Evolutionary conservation across 352 stramenopile species (phyloP), one percentile per base, ranked within the genome.

Genomic region (Pythium phragmiticola): DNA sequence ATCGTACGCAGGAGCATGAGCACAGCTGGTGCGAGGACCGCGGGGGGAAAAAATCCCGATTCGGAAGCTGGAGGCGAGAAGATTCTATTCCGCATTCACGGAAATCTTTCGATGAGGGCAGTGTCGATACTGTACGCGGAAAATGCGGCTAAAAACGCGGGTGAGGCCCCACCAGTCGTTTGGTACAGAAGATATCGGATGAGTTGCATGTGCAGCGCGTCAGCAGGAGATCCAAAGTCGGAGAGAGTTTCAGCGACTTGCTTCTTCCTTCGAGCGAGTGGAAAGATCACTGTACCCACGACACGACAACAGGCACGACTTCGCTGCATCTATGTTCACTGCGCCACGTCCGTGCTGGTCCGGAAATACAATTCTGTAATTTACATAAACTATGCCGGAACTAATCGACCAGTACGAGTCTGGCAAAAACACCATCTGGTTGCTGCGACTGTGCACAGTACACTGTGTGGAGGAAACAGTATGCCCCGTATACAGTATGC

Each of bases 251-350:
- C 34, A 39, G 34, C 34, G 34, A 13, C 34, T 39, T 39, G 34
- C 34, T 39, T 39, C 34, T 39, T 39, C 11, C 11, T 2, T 13
- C 11, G 34, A 39, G 11, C 7, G 11, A 39, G 5, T 16, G 5
- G 23, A 60, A 60, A 59, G 46, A 41, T 50, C 52, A 5, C 52
- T 59, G 52, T 60, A 60, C 19, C 54, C 54, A 60, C 54, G 41
- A 60, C 14, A 49, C 39, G 16, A 60, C 39, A 52, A 60, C 54
- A 49, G 37, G 3, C 19, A 16, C 37, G 30, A n/a, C 8, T 39
- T 23, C 19, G 49, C 26, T 19, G 19, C 52, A 34, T 59, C 52
- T 59, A 36, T 59, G 13, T 28, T 2, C 33, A 21, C 33, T 26
- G 19, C 41, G 54, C 49, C 23, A 60, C 37, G 13, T n/a, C 12